phyloP scores from a whole-genome alignment of 345 rosid genomes.

The Eucalyptus brandiana region DNA sequence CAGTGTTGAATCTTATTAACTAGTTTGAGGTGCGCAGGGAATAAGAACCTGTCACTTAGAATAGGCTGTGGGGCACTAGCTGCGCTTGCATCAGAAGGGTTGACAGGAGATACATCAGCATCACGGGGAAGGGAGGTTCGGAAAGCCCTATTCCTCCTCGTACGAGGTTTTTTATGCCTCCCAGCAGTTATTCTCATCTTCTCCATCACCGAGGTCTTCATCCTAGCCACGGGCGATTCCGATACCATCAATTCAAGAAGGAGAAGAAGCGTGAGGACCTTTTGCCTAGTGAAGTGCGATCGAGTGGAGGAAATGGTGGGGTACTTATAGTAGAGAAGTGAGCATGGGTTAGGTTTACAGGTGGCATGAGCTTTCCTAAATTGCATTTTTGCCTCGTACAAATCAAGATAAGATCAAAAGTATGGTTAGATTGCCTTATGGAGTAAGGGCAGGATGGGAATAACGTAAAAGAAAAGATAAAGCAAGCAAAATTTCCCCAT shows the following conservation, averaged over 20 bases:
- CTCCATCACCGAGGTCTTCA: neutral
- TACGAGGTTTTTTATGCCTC: neutral
- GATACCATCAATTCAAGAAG: neutral
- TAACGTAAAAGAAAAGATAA: neutral
- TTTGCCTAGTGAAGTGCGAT: neutral
- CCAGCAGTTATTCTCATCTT: neutral
- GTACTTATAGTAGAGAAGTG: neutral
- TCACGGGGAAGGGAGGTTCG: neutral
- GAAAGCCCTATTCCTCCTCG: neutral
- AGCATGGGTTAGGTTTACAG: neutral
- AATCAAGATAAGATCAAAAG: neutral
- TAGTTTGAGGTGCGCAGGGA: neutral
- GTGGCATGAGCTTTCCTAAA: neutral
- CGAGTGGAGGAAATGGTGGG: neutral
- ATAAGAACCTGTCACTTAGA: neutral
- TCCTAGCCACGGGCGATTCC: neutral
- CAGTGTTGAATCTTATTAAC: neutral
- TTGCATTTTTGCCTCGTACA: neutral
- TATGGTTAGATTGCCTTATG: neutral
- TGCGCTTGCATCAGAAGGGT: neutral
- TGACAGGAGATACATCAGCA: neutral
- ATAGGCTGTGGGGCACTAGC: neutral
- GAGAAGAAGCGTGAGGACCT: neutral
- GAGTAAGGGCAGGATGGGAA: neutral
- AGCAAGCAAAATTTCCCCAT: neutral